A percentile compares a stretch with the other conserved stretches of the same genome.
phyloP scores from a whole-genome alignment of 345 rosid species.

The Erucastrum elatum region DNA sequence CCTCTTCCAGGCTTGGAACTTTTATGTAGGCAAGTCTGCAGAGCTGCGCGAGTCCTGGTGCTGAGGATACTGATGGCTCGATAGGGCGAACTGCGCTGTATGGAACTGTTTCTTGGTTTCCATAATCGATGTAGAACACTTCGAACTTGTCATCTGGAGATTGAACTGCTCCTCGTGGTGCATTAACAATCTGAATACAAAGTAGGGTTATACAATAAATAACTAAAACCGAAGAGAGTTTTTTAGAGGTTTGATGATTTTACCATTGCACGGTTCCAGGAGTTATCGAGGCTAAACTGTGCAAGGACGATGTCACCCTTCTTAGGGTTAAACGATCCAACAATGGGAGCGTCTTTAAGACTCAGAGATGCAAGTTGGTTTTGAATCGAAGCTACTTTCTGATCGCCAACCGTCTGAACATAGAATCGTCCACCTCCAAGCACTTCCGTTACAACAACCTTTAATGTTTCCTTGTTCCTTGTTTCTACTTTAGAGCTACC shows the following conservation, averaged over 20 bases:
- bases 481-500: conserved; percentile 59
- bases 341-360: conserved; percentile 74
- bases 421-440: conserved; percentile 88
- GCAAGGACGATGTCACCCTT: conserved; percentile 90
- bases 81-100: conserved; percentile 72
- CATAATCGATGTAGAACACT: conserved; percentile 94
- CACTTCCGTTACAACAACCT: conserved; percentile 93
- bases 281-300: conserved; percentile 90
- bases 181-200: conserved; percentile 70
- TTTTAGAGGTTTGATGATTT: conserved; percentile 24
- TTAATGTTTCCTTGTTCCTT: conserved; percentile 83
- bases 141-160: conserved; percentile 77
- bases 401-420: conserved; percentile 82
- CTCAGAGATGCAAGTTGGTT: conserved; percentile 72
- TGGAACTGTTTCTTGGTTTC: conserved; percentile 85
- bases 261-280: conserved; percentile 99
- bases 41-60: conserved; percentile 89
- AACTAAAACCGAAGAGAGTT: not conserved
- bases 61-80: conserved; percentile 68
- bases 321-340: conserved; percentile 89
- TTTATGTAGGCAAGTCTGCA: conserved; percentile 90
- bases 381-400: conserved; percentile 75
- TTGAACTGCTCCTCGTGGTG: conserved; percentile 70
- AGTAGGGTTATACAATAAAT: conserved; percentile 5
- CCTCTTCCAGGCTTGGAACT: conserved; percentile 82